Evolutionary conservation across 139 green algal species (phyloP).

Genomic region (Chlamydomonas applanata): DNA sequence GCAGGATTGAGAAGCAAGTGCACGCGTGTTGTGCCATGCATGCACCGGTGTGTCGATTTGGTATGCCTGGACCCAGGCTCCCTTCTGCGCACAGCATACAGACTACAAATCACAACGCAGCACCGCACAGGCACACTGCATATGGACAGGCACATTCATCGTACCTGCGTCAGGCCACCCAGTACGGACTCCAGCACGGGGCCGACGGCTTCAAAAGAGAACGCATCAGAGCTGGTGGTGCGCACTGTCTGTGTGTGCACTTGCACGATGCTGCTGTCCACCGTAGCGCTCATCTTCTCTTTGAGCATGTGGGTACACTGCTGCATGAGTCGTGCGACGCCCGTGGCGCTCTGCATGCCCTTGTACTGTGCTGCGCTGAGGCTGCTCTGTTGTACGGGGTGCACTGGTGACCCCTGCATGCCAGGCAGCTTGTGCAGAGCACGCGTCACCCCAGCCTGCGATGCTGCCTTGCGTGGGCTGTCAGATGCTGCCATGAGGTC

Average conservation of each 20-base stretch:
- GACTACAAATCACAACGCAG: too few relatives aligned
- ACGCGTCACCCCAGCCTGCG: neutral
- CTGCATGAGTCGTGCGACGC: conserved; percentile 55
- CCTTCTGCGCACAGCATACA: too few relatives aligned
- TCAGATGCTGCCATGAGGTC: neutral
- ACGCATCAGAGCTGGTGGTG: conserved; percentile 11
- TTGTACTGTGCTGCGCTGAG: conserved; percentile 1
- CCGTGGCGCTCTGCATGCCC: conserved; percentile 28
- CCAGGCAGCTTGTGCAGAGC: neutral
- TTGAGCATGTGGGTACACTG: conserved; percentile 42
- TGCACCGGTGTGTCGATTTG: too few relatives aligned
- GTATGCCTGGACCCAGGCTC: too few relatives aligned
- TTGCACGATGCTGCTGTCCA: conserved; percentile 1
- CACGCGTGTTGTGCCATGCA: too few relatives aligned
- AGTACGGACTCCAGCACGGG: conserved; percentile 74
- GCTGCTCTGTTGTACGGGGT: neutral
- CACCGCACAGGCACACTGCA: too few relatives aligned
- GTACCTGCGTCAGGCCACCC: conserved; percentile 57
- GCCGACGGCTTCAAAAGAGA: conserved; percentile 63
- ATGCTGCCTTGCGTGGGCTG: neutral
- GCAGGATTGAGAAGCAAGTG: too few relatives aligned
- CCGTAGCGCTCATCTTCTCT: neutral
- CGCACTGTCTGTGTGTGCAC: neutral
- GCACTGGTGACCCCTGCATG: neutral
- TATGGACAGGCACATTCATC: too few relatives aligned